phyloP scores from a whole-genome alignment of 2,329 filamentous ascomycete species.

The Xylariaceae sp. region DNA sequence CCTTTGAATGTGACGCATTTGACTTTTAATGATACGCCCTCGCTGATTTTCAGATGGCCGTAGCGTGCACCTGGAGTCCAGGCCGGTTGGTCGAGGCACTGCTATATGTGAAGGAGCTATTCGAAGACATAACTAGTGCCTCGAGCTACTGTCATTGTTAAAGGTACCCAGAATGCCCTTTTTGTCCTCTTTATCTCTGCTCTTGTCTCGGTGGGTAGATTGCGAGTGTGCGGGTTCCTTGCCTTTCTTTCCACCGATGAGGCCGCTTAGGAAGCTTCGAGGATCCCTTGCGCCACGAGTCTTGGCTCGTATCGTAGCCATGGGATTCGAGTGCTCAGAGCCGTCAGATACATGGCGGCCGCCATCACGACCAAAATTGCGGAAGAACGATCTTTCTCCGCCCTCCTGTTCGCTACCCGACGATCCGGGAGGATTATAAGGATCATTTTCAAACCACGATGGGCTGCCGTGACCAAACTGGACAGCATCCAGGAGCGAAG shows the following conservation, averaged over 20 bases:
- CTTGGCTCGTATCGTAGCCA: constrained; percentile 33
- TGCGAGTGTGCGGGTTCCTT: constrained; percentile 12
- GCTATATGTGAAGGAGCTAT: not conserved
- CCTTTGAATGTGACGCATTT: too few relatives aligned
- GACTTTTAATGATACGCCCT: too few relatives aligned
- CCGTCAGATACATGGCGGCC: constrained; percentile 27
- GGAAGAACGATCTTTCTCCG: constrained; percentile 15
- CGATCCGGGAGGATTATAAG: constrained; percentile 40
- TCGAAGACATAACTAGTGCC: constrained; percentile 27
- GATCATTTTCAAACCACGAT: constrained; percentile 32
- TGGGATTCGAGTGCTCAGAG: constrained; percentile 26
- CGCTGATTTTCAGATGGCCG: too few relatives aligned
- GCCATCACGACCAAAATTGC: constrained; percentile 18
- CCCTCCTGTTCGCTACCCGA: constrained; percentile 45
- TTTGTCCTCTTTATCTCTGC: constrained; percentile 26
- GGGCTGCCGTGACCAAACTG: constrained; percentile 33
- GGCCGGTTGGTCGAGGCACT: too few relatives aligned
- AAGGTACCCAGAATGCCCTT: constrained; percentile 23
- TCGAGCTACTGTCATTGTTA: constrained; percentile 26
- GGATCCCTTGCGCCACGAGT: constrained; percentile 31
- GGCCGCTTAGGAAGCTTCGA: constrained; percentile 37
- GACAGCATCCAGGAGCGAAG: constrained; percentile 33
- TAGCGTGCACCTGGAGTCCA: too few relatives aligned
- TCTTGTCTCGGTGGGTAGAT: constrained; percentile 23
- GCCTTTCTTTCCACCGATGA: constrained; percentile 33